phyloP scores from a whole-genome alignment of 2,329 filamentous ascomycete genomes.

The Colletotrichum somersetense region DNA sequence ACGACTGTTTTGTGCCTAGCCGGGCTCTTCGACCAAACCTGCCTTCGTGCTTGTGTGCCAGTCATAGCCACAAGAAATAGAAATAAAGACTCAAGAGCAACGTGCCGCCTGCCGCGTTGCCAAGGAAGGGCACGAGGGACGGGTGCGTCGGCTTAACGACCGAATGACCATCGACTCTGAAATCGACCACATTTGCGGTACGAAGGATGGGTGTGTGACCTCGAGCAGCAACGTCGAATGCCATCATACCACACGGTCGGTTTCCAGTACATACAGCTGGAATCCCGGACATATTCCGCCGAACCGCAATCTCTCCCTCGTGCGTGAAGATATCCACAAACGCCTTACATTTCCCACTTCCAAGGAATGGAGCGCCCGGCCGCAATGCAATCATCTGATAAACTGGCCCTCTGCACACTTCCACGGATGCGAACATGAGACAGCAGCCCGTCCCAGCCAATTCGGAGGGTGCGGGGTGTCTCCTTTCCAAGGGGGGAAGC shows the following conservation, averaged over 20 bases:
- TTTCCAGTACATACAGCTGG: neutral
- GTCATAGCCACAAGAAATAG: neutral
- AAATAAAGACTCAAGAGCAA: neutral
- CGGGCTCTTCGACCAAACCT: neutral
- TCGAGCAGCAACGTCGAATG: slow-evolving; percentile 19
- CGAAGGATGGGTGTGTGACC: slow-evolving; percentile 6
- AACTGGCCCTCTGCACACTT: slow-evolving; percentile 6
- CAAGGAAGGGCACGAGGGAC: slow-evolving; percentile 18
- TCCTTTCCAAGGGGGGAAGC: neutral
- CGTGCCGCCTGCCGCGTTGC: slow-evolving; percentile 10
- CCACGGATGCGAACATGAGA: slow-evolving; percentile 11
- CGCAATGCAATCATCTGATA: slow-evolving; percentile 30
- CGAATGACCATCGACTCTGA: slow-evolving; percentile 5
- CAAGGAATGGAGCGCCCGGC: slow-evolving; percentile 30
- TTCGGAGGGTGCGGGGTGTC: slow-evolving; percentile 11
- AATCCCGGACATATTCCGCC: neutral
- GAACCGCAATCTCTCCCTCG: neutral
- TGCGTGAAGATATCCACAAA: neutral
- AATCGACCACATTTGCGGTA: neutral
- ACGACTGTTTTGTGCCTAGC: slow-evolving; percentile 10
- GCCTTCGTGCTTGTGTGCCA: neutral
- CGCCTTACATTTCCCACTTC: slow-evolving; percentile 24
- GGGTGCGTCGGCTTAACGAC: slow-evolving; percentile 20
- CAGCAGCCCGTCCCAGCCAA: slow-evolving; percentile 20
- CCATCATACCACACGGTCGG: slow-evolving; percentile 26